Conservation (phyloP, 139 green algal species). For the Chlamydomonas schloesseri region DNA sequence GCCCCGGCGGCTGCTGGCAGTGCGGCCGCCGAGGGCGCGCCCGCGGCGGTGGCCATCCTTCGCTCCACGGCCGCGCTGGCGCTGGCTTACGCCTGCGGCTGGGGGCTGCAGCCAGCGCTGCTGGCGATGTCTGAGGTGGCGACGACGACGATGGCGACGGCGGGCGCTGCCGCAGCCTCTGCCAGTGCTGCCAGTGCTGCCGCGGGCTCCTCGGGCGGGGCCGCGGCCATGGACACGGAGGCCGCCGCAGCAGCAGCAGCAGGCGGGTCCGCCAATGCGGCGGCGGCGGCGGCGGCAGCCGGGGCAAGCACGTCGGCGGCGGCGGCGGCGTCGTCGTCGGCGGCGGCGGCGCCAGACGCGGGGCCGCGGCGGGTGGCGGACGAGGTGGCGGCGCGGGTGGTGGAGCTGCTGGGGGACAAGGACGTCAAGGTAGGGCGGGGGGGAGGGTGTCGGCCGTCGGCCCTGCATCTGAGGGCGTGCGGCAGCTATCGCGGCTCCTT, state of each 20-base stretch:
- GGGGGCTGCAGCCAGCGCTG: constrained; percentile 9
- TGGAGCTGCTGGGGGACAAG: constrained; percentile 52
- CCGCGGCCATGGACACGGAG: not conserved
- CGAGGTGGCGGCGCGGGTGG: constrained; percentile 1
- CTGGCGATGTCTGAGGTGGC: not conserved
- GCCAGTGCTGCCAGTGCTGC: too few species aligned
- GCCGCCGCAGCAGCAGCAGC: too few species aligned
- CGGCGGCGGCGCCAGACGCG: not conserved
- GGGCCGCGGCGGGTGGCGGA: constrained; percentile 56
- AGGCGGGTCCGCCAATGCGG: too few species aligned
- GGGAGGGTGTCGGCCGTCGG: too few species aligned
- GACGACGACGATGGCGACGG: not conserved
- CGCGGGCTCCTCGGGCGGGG: too few species aligned
- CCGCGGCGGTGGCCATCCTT: not conserved
- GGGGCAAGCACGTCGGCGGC: not conserved
- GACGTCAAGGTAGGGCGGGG: constrained; percentile 57
- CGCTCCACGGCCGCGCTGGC: constrained; percentile 22
- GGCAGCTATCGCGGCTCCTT: too few species aligned
- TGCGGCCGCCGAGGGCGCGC: not conserved
- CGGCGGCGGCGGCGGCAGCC: not conserved
- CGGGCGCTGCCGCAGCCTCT: not conserved
- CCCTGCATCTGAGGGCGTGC: too few species aligned
- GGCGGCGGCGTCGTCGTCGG: not conserved
- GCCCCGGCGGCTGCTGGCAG: not conserved
- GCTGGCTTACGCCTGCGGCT: constrained; percentile 14